Evolutionary conservation across 352 stramenopile genomes (phyloP).

Genomic region (Phytophthora uliginosa): DNA sequence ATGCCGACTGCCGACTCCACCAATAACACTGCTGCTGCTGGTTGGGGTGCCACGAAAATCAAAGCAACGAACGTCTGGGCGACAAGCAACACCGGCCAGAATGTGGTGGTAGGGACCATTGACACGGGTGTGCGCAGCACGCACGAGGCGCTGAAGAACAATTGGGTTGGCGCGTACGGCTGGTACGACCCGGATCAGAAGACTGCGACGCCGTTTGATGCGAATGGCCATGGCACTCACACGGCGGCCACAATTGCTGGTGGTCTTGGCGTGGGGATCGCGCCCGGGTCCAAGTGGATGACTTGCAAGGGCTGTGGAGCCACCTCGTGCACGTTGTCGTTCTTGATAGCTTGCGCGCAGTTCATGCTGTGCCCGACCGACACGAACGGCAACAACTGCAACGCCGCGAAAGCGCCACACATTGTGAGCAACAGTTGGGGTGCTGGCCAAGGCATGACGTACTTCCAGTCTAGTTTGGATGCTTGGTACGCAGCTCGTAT

Average conservation of each 20-base stretch:
- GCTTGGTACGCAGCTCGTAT: slow-evolving; percentile 62
- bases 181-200: slow-evolving; percentile 53
- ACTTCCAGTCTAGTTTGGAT: slow-evolving; percentile 47
- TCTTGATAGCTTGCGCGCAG: slow-evolving; percentile 52
- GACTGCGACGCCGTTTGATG: slow-evolving; percentile 46
- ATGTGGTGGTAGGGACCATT: slow-evolving; percentile 50
- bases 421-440: slow-evolving; percentile 76
- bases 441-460: slow-evolving; percentile 36
- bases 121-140: slow-evolving; percentile 50
- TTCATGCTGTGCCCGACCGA: slow-evolving; percentile 74
- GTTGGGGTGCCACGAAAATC: slow-evolving; percentile 50
- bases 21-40: slow-evolving; percentile 31
- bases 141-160: slow-evolving; percentile 42
- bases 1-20: slow-evolving; percentile 24
- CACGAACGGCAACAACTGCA: slow-evolving; percentile 54
- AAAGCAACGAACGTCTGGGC: slow-evolving; percentile 48
- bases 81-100: slow-evolving; percentile 34
- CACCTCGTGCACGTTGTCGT: slow-evolving; percentile 28
- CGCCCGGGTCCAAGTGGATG: slow-evolving; percentile 61
- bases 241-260: slow-evolving; percentile 62
- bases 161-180: slow-evolving; percentile 47
- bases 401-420: slow-evolving; percentile 57
- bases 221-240: slow-evolving; percentile 62
- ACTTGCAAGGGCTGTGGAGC: slow-evolving; percentile 55
- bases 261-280: slow-evolving; percentile 46